These are phyloP conservation scores for Crithidia acanthocephali DNA, from an alignment of 208 protist genomes.

Conservation along the genomic window DNA sequence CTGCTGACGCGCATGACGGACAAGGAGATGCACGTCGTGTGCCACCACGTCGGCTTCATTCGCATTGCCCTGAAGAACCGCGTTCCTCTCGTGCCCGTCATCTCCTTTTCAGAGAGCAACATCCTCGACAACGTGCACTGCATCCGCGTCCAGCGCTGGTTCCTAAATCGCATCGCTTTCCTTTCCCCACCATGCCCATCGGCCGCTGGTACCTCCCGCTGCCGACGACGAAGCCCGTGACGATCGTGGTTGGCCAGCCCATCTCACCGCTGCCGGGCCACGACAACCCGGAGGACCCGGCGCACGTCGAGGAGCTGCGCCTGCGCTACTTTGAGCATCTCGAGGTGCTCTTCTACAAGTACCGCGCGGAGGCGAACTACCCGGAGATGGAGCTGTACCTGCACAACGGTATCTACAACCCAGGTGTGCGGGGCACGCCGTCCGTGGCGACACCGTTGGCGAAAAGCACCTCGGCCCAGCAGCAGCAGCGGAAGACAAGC, in stretches of 20 bases:
- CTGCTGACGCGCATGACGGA: slow-evolving; percentile 54
- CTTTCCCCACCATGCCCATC: slow-evolving; percentile 76
- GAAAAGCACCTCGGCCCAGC: background rate
- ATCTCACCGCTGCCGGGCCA: slow-evolving; percentile 58
- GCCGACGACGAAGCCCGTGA: slow-evolving; percentile 61
- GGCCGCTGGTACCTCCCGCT: slow-evolving; percentile 77
- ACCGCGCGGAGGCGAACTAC: slow-evolving; percentile 70
- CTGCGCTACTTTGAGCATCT: slow-evolving; percentile 72
- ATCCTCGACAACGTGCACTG: slow-evolving; percentile 71
- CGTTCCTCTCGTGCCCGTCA: slow-evolving; percentile 77
- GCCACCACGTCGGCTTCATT: slow-evolving; percentile 85
- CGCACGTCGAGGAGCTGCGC: slow-evolving; percentile 52
- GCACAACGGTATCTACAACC: slow-evolving; percentile 76
- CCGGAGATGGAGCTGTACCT: slow-evolving; percentile 83
- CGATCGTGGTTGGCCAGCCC: slow-evolving; percentile 77
- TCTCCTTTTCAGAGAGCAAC: slow-evolving; percentile 84
- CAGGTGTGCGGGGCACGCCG: slow-evolving; percentile 37
- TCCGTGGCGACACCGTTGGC: slow-evolving; percentile 27
- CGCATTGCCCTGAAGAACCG: slow-evolving; percentile 65
- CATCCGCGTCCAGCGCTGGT: slow-evolving; percentile 59
- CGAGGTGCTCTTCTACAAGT: slow-evolving; percentile 71
- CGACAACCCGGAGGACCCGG: slow-evolving; percentile 58
- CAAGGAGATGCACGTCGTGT: slow-evolving; percentile 61
- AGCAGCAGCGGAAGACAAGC: background rate
- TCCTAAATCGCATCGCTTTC: slow-evolving; percentile 76